Percentiles rank a stretch among this genome's conserved stretches.
Conservation (phyloP, 1,284 basidiomycete species). For the Cryptococcus jaspeensis region DNA sequence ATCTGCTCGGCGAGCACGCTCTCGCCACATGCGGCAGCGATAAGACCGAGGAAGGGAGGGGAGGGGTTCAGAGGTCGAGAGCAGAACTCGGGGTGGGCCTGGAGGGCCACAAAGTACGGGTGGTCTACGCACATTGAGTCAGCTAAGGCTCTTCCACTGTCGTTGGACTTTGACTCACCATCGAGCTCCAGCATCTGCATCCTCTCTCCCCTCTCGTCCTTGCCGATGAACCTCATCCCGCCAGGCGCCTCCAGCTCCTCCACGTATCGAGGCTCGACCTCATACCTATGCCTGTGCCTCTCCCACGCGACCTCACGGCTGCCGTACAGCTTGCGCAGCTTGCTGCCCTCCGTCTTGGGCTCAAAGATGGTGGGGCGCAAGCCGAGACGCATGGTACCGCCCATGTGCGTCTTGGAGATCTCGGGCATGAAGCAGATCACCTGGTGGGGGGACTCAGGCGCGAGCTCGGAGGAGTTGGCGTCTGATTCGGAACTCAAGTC, state of each 20-base stretch:
- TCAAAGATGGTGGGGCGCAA: constrained; percentile 91
- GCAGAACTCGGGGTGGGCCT: constrained; percentile 98
- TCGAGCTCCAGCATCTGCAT: constrained; percentile 95
- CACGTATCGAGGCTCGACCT: constrained; percentile 90
- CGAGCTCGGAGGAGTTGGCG: constrained; percentile 87
- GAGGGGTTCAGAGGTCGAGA: constrained; percentile 98
- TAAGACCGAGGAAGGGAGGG: constrained; percentile 93
- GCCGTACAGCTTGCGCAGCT: constrained; percentile 80
- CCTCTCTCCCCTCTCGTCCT: constrained; percentile 91
- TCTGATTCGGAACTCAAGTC: constrained; percentile 53
- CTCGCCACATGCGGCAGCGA: constrained; percentile 75
- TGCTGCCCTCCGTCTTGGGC: constrained; percentile 61
- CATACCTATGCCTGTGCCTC: constrained; percentile 94
- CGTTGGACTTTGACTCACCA: constrained; percentile 56
- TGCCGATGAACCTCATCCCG: constrained; percentile 75
- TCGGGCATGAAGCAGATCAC: constrained; percentile 99
- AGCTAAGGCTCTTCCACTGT: too few relatives aligned
- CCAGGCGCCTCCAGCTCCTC: constrained; percentile 70
- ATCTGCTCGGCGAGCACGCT: constrained; percentile 73
- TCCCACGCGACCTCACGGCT: constrained; percentile 86
- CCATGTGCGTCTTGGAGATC: constrained; percentile 96
- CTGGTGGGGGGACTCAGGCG: constrained; percentile 60
- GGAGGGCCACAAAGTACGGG: constrained; percentile 90
- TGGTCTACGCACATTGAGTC: constrained; percentile 63
- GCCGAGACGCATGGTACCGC: constrained; percentile 97